Percentiles rank a stretch among this genome's conserved stretches.
These are phyloP conservation scores for Hyphopichia wangnamkhiaoensis DNA, from an alignment of 1,139 yeast genomes.

Conservation along the genomic window DNA sequence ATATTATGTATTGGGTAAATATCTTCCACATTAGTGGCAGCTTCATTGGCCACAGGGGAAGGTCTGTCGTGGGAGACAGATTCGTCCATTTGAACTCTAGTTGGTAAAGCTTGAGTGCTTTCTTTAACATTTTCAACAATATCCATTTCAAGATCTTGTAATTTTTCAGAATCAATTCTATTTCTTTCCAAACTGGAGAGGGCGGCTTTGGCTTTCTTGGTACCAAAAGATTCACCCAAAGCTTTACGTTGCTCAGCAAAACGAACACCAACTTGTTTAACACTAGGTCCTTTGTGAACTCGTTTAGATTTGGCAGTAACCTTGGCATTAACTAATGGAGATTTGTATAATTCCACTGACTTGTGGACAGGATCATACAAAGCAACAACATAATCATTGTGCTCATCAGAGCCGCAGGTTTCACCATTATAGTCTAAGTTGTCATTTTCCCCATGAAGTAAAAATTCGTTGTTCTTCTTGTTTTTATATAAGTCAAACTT, in stretches of 20 bases:
- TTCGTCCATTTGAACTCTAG: constrained; percentile 58
- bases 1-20: constrained; percentile 73
- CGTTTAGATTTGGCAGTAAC: constrained; percentile 58
- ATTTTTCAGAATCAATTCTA: constrained; percentile 79
- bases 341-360: constrained; percentile 59
- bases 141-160: constrained; percentile 73
- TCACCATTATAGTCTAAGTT: constrained; percentile 73
- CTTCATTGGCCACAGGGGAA: constrained; percentile 74
- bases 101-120: constrained; percentile 72
- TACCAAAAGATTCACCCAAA: constrained; percentile 95
- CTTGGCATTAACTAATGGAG: constrained; percentile 58
- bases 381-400: constrained; percentile 59
- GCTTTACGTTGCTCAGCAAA: constrained; percentile 67
- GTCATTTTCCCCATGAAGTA: constrained; percentile 78
- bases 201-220: constrained; percentile 92
- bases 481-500: constrained; percentile 64
- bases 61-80: constrained; percentile 70
- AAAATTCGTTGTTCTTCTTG: constrained; percentile 43
- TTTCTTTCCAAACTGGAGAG: constrained; percentile 79
- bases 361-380: constrained; percentile 64
- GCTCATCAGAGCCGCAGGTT: constrained; percentile 38
- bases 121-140: constrained; percentile 79
- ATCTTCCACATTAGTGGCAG: constrained; percentile 79
- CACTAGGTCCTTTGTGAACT: constrained; percentile 57
- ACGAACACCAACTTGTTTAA: constrained; percentile 58